These are phyloP conservation scores for Syzygium aromaticum DNA, from an alignment of 345 rosid genomes.

Conservation along the genomic window DNA sequence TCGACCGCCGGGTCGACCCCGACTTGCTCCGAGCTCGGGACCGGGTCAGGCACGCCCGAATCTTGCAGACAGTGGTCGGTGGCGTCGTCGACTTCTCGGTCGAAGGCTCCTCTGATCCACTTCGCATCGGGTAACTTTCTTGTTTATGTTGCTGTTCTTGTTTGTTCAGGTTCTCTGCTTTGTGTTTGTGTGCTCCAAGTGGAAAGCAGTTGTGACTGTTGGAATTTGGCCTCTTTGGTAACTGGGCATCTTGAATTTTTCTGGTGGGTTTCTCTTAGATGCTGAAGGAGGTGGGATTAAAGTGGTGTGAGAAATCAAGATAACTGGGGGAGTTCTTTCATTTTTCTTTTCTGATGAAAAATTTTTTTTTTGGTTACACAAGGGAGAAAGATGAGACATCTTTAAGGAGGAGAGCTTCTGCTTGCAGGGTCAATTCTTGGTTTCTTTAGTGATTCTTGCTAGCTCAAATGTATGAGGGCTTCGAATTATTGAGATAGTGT, in stretches of 20 bases:
- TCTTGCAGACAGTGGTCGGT: conserved; percentile 42
- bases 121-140: conserved; percentile 57
- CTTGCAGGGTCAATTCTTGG: not conserved
- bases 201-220: not conserved
- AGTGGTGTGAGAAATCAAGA: not conserved
- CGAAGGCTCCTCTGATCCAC: conserved; percentile 83
- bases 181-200: not conserved
- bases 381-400: not conserved
- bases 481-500: not conserved
- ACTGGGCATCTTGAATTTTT: not conserved
- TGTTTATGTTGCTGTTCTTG: not conserved
- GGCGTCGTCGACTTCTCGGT: conserved; percentile 67
- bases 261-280: not conserved
- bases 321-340: not conserved
- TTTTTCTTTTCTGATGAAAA: not conserved
- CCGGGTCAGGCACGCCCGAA: conserved; percentile 59
- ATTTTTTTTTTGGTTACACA: not conserved
- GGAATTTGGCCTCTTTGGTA: not conserved
- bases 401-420: not conserved
- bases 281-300: not conserved
- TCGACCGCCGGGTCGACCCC: conserved; percentile 29
- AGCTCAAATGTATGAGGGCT: not conserved
- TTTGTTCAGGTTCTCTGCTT: not conserved
- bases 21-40: conserved; percentile 59
- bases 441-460: not conserved